Base-by-base conservation (phyloP, 768 basidiomycete species). In the Tulasnella sp. region DNA sequence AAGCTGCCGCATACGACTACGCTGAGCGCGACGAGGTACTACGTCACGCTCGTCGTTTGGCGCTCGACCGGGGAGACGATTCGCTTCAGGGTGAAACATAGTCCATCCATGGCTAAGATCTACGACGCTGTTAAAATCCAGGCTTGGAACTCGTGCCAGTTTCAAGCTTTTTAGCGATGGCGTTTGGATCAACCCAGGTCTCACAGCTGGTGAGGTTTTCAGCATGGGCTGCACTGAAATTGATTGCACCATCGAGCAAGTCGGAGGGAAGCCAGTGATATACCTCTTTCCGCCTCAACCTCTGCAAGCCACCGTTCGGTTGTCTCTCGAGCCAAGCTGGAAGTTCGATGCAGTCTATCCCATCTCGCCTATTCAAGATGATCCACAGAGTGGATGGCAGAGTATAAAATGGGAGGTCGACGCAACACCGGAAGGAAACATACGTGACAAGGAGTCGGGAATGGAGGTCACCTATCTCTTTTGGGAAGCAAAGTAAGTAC, bases 221-320 rank as follows among this genome's bases (percentile, higher is more conserved):
- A 58, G 14, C n/a, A 25, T 11, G n/a, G n/a, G 25, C 29, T 22
- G 54, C 22, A n/a, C 54, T 7, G 25, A 29, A 31, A 7, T 58
- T 7, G 6, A 29, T 11, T 31, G 6, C 22, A 15, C 0, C n/a
- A 15, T 58, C n/a, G 25, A 4, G 3, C 29, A 25, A 31, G 25
- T 31, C 29, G 69, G 69, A 38, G 69, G 69, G 25, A 70, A 70
- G 40, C 69, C 69, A 38, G 69, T 70, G 15, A 70, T 70, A n/a
- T 70, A 70, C 34, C 69, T 70, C 69, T 70, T 38, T 17, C 69
- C 69, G 34, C 69, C 69, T n/a, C 40, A 25, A 17, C 12, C 5
- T 3, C 69, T 70, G 14, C n/a, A 38, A 38, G 69, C 69, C 22
- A 70, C 69, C n/a, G 69, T 70, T 38, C 37, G 69, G 22, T 31